Evolutionary conservation across 2,329 filamentous ascomycete species (phyloP).

Genomic region (Aspergillus fijiensis): DNA sequence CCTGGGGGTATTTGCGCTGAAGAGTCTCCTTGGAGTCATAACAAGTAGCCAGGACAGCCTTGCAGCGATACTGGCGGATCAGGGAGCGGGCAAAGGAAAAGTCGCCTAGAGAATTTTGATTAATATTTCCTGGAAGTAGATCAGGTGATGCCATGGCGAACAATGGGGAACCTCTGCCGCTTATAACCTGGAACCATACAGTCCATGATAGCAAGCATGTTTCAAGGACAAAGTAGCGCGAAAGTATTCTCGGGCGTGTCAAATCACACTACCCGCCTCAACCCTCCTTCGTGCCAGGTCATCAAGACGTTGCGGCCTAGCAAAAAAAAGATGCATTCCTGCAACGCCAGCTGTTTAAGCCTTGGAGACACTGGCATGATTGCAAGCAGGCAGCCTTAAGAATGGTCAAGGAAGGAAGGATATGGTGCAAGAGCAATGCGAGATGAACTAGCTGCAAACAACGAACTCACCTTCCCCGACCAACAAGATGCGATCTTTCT

Average conservation of each 20-base stretch:
- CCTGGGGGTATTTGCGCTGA: slow-evolving; percentile 72
- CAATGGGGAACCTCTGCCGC: too few species aligned
- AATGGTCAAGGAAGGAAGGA: background rate
- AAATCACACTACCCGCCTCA: background rate
- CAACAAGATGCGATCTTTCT: slow-evolving; percentile 43
- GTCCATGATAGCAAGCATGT: too few species aligned
- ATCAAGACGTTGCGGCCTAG: background rate
- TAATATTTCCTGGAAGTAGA: background rate
- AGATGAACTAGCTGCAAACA: slow-evolving; percentile 3
- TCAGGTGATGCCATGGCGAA: background rate
- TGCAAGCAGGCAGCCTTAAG: background rate
- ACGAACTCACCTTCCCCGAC: slow-evolving; percentile 45
- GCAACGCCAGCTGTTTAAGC: background rate
- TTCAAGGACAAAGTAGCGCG: background rate
- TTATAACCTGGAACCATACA: too few species aligned
- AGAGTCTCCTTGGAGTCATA: slow-evolving; percentile 52
- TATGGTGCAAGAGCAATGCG: slow-evolving; percentile 5
- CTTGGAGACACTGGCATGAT: background rate
- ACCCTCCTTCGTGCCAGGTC: background rate
- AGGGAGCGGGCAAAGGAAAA: slow-evolving; percentile 51
- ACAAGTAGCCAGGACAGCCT: slow-evolving; percentile 44
- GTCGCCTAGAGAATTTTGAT: slow-evolving; percentile 34
- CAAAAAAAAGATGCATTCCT: background rate
- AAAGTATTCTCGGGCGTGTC: background rate
- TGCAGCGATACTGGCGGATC: slow-evolving; percentile 42